Evolutionary conservation across 1,284 basidiomycete species (phyloP).

Genomic region (Agaricales sp.): DNA sequence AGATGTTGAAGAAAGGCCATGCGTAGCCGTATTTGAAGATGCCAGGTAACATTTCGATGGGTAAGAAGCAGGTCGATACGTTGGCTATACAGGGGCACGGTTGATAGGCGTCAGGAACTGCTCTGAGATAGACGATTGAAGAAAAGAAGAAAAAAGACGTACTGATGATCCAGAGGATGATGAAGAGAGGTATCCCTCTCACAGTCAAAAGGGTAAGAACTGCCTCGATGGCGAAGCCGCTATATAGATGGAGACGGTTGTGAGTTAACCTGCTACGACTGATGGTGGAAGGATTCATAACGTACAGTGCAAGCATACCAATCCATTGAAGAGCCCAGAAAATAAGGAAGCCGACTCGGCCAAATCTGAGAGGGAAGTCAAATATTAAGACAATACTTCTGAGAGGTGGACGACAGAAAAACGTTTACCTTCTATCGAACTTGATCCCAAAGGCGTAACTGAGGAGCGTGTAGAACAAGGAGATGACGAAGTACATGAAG

Average conservation of each 20-base stretch:
- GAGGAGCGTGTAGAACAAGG: constrained; percentile 36
- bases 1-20: constrained; percentile 66
- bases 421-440: constrained; percentile 36
- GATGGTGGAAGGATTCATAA: no score
- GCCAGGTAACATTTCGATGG: constrained; percentile 56
- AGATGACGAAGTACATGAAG: constrained; percentile 47
- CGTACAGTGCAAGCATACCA: constrained; percentile 47
- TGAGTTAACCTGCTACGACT: not conserved
- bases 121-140: constrained; percentile 9
- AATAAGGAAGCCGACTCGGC: constrained; percentile 53
- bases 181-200: constrained; percentile 47
- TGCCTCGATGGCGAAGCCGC: constrained; percentile 52
- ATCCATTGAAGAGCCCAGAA: constrained; percentile 70
- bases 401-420: not conserved
- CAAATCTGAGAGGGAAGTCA: constrained; percentile 35
- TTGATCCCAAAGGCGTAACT: constrained; percentile 57
- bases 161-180: constrained; percentile 62
- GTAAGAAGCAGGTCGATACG: constrained; percentile 54
- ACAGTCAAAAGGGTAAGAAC: constrained; percentile 45
- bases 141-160: constrained; percentile 10
- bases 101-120: constrained; percentile 11
- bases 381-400: not conserved
- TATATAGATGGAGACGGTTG: not conserved
- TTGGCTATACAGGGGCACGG: constrained; percentile 33
- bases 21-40: constrained; percentile 62